A percentile compares a stretch with the other conserved stretches of the same genome.
These are phyloP conservation scores for Podila horticola DNA, from an alignment of 192 early-diverging fungal species.

Conservation along the genomic window DNA sequence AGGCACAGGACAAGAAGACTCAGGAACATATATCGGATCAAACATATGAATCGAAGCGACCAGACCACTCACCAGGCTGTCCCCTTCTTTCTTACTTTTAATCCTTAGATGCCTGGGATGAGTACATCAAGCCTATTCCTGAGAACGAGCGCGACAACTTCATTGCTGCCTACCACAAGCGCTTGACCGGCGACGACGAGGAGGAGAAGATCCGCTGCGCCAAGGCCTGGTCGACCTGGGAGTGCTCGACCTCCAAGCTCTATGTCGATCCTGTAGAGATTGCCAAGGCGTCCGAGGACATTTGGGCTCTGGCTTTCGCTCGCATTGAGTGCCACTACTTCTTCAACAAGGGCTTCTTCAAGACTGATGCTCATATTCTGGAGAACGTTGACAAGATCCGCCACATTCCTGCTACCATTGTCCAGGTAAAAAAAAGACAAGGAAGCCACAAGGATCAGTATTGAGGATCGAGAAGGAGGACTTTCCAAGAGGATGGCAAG, in stretches of 20 bases:
- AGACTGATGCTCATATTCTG: conserved; percentile 64
- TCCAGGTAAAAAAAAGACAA: conserved; percentile 51
- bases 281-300: conserved; percentile 65
- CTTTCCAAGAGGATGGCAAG: conserved; percentile 35
- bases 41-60: no score
- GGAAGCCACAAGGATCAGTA: no score
- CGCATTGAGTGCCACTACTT: conserved; percentile 77
- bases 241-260: conserved; percentile 66
- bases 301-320: conserved; percentile 74
- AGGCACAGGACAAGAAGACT: conserved; percentile 6
- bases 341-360: conserved; percentile 79
- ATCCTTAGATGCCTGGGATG: conserved; percentile 61
- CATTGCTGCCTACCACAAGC: conserved; percentile 73
- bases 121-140: conserved; percentile 69
- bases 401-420: conserved; percentile 72
- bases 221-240: conserved; percentile 64
- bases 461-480: no score
- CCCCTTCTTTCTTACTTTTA: neutral
- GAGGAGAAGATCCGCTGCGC: conserved; percentile 61
- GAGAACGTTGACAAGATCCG: conserved; percentile 73
- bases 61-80: no score
- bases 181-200: conserved; percentile 63
- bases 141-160: conserved; percentile 68
- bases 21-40: no score
- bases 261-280: conserved; percentile 63